Evolutionary conservation across 768 basidiomycete species (phyloP), one percentile per base, ranked within the genome.

Genomic region (Dioszegia crocea): DNA sequence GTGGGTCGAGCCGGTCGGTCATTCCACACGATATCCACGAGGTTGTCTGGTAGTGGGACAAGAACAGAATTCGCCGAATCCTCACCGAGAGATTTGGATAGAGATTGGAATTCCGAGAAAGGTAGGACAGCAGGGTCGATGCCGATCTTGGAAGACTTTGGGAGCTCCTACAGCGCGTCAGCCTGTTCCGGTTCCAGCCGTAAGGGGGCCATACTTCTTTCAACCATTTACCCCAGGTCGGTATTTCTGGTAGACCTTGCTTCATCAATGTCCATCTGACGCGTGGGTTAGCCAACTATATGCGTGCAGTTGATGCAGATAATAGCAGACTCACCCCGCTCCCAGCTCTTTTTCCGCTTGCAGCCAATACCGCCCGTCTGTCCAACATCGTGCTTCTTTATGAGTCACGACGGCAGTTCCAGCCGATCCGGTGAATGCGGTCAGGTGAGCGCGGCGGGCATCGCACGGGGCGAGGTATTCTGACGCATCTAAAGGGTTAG

Each of bases 181-280:
- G 41, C 41, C 48, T 45, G 33, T n/a, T n/a, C n/a, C n/a, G 3
- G 36, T n/a, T 8, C 29, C 39, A 33, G 17, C 21, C 27, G 27
- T 24, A n/a, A 38, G 1, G 9, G 9, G 4, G 12, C 43, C 62
- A 31, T n/a, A 64, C 60, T 19, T 61, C 33, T 46, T 65, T 59
- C 8, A 70, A 44, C 61, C 55, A 66, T 38, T 70, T 26, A n/a
- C 59, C 39, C 65, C 56, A 57, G 27, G 57, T 33, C 9, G 33
- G 38, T 17, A 65, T 57, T 84, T 91, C 88, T 70, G 87, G 87
- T 17, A 90, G 75, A 4, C 94, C 96, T 66, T 89, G 86, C 73
- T 90, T 92, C 89, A 94, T 92, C 73, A 98, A 77, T 0, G 82
- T 87, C 94, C 94, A 99, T 61, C 92, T 91, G 47, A n/a, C n/a